phyloP scores from a whole-genome alignment of 441 rosid genomes.

The Hypseocharis bilobata region DNA sequence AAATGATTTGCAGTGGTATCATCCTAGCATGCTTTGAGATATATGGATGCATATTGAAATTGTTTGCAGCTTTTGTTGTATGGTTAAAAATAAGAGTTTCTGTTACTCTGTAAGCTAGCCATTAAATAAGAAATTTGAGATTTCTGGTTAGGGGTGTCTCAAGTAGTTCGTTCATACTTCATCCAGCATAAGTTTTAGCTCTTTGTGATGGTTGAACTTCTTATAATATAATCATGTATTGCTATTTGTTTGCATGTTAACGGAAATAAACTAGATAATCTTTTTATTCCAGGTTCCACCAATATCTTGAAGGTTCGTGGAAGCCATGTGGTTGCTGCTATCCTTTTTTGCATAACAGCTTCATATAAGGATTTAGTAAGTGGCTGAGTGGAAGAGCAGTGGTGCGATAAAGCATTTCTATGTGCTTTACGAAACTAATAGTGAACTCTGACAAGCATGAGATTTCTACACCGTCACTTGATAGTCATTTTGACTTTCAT shows the following conservation, averaged over 20 bases:
- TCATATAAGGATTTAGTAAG: slow-evolving; percentile 9
- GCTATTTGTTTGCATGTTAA: neutral
- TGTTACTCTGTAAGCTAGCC: too few species aligned
- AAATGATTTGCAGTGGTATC: too few species aligned
- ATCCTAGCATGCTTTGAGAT: too few species aligned
- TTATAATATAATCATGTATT: neutral
- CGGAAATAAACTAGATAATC: neutral
- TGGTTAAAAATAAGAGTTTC: too few species aligned
- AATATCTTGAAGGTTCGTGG: neutral
- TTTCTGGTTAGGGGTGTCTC: neutral
- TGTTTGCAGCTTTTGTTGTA: too few species aligned
- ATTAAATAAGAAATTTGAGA: too few species aligned
- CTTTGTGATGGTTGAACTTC: neutral
- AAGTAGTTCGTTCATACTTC: neutral
- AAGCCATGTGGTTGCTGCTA: slow-evolving; percentile 2
- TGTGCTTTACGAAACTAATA: slow-evolving; percentile 18
- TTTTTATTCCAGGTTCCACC: slow-evolving; percentile 2
- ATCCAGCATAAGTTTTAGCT: neutral
- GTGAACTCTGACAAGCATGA: slow-evolving; percentile 40
- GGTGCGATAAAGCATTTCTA: slow-evolving; percentile 12
- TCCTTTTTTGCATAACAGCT: slow-evolving; percentile 7
- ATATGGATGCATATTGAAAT: too few species aligned
- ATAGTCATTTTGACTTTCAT: slow-evolving; percentile 75
- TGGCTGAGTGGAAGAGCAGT: neutral
- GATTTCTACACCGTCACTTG: slow-evolving; percentile 63